Base-by-base conservation (phyloP, 306 rosid genomes). In the Spatholobus suberectus region DNA sequence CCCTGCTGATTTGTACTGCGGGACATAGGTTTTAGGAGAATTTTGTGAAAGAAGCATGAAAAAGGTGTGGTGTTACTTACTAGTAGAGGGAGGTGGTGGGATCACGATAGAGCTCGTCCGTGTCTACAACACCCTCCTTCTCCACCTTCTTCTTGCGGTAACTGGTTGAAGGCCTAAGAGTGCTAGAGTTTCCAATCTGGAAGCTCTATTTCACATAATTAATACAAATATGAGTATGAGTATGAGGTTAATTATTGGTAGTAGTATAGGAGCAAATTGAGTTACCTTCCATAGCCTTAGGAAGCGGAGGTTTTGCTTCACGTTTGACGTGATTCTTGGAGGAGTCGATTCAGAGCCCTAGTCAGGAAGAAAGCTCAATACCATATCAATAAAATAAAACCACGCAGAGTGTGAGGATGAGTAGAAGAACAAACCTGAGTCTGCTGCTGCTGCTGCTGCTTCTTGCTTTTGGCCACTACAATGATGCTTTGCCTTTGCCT, bases 281-380 rank as follows among this genome's bases (percentile, higher is more conserved):
- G 2, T 9, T 62, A 80, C 99, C 99, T 92, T 95, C 94, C 92
- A 90, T 74, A 90, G 61, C 86, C 6, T 88, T 6, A 95, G 89
- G 81, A 93, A 89, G 70, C 88, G 98, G 87, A 95, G 89, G 87
- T 93, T 93, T 85, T 95, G 98, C 86, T 92, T 92, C 59, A 94
- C 90, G 75, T 93, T 95, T 8, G 99, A 85, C 38, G 97, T 95
- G 81, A 95, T 95, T 82, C 99, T 90, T 0, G 89, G 97, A 80
- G 96, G 94, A 69, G 75, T 54, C 21, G 87, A 85, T 79, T 90
- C 86, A 9, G 93, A 84, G 54, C 80, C 92, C 96, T 92, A 62
- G 40, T 46, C 79, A 4, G 18, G 13, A 59, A 8, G 37, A 65
- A 29, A 62, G 13, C 2, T 29, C 2, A 29, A 29, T 29, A 29